Evolutionary conservation across 2,329 filamentous ascomycete species (phyloP).

Genomic region (Tolypocladium paradoxum): DNA sequence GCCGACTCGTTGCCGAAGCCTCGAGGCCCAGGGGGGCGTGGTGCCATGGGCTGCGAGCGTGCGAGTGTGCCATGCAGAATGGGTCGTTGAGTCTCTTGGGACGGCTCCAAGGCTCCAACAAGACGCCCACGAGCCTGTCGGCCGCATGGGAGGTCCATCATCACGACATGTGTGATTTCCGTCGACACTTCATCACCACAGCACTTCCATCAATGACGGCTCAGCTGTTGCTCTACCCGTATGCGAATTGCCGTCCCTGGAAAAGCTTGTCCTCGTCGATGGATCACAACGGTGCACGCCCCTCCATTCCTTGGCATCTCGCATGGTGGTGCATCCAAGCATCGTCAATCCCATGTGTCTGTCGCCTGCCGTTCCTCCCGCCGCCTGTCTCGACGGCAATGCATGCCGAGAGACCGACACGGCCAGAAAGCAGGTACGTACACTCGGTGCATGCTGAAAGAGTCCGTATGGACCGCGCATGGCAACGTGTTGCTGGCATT

Average conservation of each 20-base stretch:
- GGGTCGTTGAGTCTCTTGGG: no score
- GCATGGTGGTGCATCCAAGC: neutral
- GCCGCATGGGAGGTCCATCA: neutral
- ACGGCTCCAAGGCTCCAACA: neutral
- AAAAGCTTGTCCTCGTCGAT: neutral
- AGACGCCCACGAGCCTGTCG: neutral
- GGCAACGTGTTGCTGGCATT: neutral
- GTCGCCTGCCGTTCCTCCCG: neutral
- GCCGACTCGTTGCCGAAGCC: slow-evolving; percentile 6
- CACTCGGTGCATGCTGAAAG: no score
- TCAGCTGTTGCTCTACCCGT: no score
- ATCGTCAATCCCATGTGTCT: neutral
- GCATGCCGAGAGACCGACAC: neutral
- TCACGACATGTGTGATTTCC: neutral
- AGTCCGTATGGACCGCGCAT: neutral
- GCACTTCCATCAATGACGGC: neutral
- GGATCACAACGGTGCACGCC: neutral
- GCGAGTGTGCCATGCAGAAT: no score
- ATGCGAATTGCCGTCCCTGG: neutral
- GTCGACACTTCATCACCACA: neutral
- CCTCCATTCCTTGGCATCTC: neutral
- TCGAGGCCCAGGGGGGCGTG: neutral
- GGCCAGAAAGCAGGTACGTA: neutral
- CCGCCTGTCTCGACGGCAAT: neutral
- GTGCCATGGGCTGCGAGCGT: neutral